Percentiles rank a stretch among this genome's conserved stretches.
phyloP scores from a whole-genome alignment of 176 grass and related monocot genomes.

The Carex littledalei region DNA sequence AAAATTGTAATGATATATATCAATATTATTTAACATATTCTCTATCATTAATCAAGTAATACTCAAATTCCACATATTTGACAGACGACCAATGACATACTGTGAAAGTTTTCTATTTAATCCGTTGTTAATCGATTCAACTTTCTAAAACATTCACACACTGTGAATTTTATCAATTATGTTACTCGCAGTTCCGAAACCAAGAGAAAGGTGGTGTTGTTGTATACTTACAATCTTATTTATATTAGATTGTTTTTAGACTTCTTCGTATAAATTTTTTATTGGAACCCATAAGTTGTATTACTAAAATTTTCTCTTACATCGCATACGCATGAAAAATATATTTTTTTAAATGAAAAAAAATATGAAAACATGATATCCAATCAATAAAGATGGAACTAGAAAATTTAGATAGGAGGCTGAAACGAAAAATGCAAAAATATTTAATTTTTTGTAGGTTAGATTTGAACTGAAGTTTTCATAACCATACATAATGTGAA shows the following conservation, averaged over 20 bases:
- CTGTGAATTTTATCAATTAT: not conserved
- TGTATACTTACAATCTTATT: not conserved
- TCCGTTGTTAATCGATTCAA: not conserved
- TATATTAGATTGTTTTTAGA: not conserved
- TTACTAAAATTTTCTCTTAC: not conserved
- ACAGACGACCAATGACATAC: too few species aligned
- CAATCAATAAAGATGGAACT: too few species aligned
- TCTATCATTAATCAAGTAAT: not conserved
- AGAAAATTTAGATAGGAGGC: too few species aligned
- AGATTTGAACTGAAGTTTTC: too few species aligned
- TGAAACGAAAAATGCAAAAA: too few species aligned
- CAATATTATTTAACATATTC: too few species aligned
- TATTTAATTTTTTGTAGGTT: too few species aligned
- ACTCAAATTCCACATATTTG: not conserved
- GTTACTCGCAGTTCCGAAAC: not conserved
- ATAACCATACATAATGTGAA: too few species aligned
- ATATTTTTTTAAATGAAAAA: not conserved
- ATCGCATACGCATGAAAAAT: not conserved
- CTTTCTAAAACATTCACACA: not conserved
- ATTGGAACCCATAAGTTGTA: too few species aligned
- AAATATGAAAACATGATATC: too few species aligned
- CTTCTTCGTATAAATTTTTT: not conserved
- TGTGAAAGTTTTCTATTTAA: too few species aligned
- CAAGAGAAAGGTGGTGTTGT: not conserved
- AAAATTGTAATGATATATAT: too few species aligned